Evolutionary conservation across 2,329 filamentous ascomycete genomes (phyloP), one percentile per base, ranked within the genome.

Genomic region (Didymella sp.): DNA sequence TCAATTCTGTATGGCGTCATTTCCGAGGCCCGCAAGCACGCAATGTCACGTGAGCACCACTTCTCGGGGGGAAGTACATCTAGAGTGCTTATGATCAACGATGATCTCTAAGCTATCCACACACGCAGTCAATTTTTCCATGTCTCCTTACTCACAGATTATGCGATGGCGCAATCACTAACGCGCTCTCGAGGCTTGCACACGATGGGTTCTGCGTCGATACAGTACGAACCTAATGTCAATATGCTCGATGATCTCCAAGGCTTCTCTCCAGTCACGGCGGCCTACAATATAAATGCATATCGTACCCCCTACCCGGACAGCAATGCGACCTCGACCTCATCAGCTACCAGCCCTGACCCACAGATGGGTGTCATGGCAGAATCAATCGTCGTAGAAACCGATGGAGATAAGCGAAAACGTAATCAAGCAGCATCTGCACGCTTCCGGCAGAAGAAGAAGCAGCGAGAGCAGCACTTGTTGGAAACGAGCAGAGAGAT

Each of bases 391-490:
- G 58, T 71, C 24, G 58, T 66, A 35, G 71, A 74, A 45, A 91
- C 91, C 21, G 92, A 96, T 76, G 92, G 96, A 77, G 92, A 96
- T 75, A 96, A 96, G 80, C 89, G 92, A 46, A 87, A 91, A 57
- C 87, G 92, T 62, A 96, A 96, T 79, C 96, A 92, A 2, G 92
- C 92, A 28, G 92, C 92, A 52, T 92, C 89, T 64, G 92, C 92
- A 17, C 89, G 92, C 46, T 96, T 96, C 84, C 89, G 92, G 58
- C 87, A 95, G 74, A 96, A 96, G 87, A 96, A 96, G 88, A 96
- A 96, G 86, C 91, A 95, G 79, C 89, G 92, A 47, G 92, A 96
- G 80, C 90, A 93, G 76, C 89, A 90, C 8, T 86, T 96, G 53
- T 50, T 74, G 47, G 73, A 75, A 42, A 62, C 67, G 49, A 73